These are phyloP conservation scores for Leucocoprinus sp. DNA, from an alignment of 768 basidiomycete species.

Conservation along the genomic window DNA sequence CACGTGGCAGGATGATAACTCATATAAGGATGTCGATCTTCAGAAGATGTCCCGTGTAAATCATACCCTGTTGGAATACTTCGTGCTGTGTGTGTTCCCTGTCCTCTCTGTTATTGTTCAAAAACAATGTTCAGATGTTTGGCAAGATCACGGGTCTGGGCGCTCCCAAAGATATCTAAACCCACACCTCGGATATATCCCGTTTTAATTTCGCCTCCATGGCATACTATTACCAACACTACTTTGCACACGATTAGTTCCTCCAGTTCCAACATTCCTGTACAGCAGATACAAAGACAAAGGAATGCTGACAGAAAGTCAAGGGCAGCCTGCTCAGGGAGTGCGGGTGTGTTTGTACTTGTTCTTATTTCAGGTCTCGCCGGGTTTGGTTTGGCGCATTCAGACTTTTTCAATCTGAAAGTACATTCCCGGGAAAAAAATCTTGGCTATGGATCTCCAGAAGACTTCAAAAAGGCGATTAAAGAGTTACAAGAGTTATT, in stretches of 20 bases:
- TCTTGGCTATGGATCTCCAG: slow-evolving; percentile 38
- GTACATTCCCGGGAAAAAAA: neutral
- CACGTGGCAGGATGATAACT: no score
- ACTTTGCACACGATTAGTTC: neutral
- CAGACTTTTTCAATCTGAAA: neutral
- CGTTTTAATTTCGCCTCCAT: neutral
- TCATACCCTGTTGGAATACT: no score
- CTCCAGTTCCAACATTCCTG: no score
- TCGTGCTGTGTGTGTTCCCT: no score
- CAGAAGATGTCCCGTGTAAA: no score
- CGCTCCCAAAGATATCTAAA: neutral
- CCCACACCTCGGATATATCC: neutral
- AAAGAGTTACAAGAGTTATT: slow-evolving; percentile 37
- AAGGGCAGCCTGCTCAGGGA: neutral
- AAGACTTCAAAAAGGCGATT: slow-evolving; percentile 48
- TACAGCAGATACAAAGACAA: no score
- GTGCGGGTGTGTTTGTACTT: neutral
- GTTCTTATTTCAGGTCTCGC: neutral
- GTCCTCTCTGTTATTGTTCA: no score
- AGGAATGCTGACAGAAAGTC: neutral
- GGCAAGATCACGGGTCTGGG: no score
- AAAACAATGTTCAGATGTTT: neutral
- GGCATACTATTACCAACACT: no score
- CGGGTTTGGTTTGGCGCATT: neutral
- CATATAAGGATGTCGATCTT: no score